Evolutionary conservation across 2,329 filamentous ascomycete genomes (phyloP).

Genomic region (Fusarium duplospermum): DNA sequence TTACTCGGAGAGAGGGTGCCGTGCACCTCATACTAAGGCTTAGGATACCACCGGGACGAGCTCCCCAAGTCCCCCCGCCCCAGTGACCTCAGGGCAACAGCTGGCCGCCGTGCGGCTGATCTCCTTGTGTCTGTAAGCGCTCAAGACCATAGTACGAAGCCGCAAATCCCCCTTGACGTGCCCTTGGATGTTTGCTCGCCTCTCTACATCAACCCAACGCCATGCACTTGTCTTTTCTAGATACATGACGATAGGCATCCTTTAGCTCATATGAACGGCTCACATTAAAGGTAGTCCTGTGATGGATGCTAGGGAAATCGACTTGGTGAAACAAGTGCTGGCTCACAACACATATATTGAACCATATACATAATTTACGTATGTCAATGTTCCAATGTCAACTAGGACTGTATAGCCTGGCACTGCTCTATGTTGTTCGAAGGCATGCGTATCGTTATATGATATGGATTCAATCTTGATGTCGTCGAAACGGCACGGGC

Average conservation of each 20-base stretch:
- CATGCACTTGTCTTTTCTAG: background rate
- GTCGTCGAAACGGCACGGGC: background rate
- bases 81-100: background rate
- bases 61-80: background rate
- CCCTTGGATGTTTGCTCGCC: background rate
- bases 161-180: background rate
- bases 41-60: background rate
- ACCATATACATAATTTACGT: background rate
- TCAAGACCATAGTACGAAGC: background rate
- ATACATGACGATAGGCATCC: background rate
- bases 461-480: background rate
- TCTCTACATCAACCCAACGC: background rate
- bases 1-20: background rate
- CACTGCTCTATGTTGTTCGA: background rate
- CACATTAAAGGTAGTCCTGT: too few relatives aligned
- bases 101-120: background rate
- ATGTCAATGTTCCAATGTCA: background rate
- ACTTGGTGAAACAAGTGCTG: background rate
- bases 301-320: too few relatives aligned
- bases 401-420: background rate
- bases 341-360: background rate
- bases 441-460: background rate
- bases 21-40: background rate
- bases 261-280: background rate
- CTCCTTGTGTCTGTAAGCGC: background rate